Evolutionary conservation across 805 yeast species (phyloP).

Genomic region (Yarrowia deformans): DNA sequence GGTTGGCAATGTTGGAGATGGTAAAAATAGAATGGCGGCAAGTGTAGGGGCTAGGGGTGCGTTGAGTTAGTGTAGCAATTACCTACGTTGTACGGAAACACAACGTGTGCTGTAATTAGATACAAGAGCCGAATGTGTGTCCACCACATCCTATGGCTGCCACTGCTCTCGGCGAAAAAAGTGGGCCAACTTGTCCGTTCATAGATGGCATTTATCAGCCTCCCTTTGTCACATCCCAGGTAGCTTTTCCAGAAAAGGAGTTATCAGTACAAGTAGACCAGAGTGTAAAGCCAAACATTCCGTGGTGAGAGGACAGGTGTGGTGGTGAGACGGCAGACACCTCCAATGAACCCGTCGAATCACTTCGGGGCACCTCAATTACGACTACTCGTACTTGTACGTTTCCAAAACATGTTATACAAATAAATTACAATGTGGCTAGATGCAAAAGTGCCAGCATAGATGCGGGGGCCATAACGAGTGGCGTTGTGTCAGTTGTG

Average conservation of each 20-base stretch:
- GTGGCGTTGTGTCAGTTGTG: slow-evolving; percentile 35
- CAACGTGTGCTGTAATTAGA: no score
- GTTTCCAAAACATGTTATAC: neutral
- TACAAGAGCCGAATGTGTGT: no score
- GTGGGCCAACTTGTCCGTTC: neutral
- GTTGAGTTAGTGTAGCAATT: no score
- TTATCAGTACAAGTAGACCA: no score
- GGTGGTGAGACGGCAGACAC: no score
- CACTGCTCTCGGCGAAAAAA: neutral
- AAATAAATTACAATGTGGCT: slow-evolving; percentile 36
- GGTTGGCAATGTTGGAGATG: no score
- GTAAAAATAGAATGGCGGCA: no score
- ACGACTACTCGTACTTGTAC: neutral
- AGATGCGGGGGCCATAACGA: slow-evolving; percentile 34
- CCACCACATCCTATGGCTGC: no score
- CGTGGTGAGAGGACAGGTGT: no score
- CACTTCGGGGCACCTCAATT: neutral
- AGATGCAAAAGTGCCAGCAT: slow-evolving; percentile 33
- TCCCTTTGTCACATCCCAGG: neutral
- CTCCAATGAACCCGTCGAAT: neutral
- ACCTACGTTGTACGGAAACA: no score
- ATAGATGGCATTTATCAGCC: neutral
- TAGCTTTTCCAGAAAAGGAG: neutral
- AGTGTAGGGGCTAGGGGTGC: no score
- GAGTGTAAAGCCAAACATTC: no score